Conservation (phyloP, 1,284 basidiomycete genomes). For the Irpex rosettiformis region DNA sequence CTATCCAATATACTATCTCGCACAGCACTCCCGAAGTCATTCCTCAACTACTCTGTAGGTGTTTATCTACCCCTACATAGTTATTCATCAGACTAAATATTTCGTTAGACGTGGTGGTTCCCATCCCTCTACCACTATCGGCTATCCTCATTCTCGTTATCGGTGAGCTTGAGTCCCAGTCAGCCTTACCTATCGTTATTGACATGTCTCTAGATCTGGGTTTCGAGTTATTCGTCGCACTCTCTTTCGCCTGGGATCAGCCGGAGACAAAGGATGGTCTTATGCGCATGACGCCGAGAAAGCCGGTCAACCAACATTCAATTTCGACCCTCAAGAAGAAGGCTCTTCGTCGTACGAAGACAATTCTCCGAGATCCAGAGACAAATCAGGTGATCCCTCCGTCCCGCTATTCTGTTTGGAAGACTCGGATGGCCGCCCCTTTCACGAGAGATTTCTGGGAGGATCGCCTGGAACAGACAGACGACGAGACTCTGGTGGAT, state of each 20-base stretch:
- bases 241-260: conserved; percentile 70
- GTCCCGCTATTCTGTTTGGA: conserved; percentile 35
- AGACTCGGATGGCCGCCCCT: conserved; percentile 42
- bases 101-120: conserved; percentile 63
- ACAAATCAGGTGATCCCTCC: conserved; percentile 42
- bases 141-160: conserved; percentile 70
- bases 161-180: conserved; percentile 35
- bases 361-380: conserved; percentile 53
- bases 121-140: conserved; percentile 62
- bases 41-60: conserved; percentile 61
- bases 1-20: conserved; percentile 65
- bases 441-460: conserved; percentile 62
- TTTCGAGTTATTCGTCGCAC: conserved; percentile 65
- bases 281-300: conserved; percentile 65
- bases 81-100: no score
- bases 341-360: conserved; percentile 56
- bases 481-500: conserved; percentile 61
- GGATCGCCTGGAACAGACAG: conserved; percentile 48
- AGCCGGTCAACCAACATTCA: conserved; percentile 61
- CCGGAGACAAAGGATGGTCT: conserved; percentile 62
- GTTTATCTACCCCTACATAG: conserved; percentile 23
- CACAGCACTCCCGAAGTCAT: conserved; percentile 69
- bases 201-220: conserved; percentile 47
- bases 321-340: conserved; percentile 53
- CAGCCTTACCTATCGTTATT: not conserved